Conservation (phyloP, 2,329 filamentous ascomycete species). For the Fusarium heterosporum region DNA sequence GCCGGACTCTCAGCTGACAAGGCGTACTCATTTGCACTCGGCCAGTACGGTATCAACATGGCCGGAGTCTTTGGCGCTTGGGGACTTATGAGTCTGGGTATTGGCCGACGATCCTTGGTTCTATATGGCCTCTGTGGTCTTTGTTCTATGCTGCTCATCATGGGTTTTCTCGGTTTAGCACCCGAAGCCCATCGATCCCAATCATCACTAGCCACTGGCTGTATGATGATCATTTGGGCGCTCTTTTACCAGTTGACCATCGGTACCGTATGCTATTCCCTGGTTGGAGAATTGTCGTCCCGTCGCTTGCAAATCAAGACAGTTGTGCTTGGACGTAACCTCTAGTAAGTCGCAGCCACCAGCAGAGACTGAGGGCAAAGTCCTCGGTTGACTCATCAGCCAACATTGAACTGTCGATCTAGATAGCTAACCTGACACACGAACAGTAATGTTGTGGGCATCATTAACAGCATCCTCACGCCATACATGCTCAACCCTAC, state of each 20-base stretch:
- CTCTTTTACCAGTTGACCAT: conserved; percentile 88
- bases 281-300: conserved; percentile 87
- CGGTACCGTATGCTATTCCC: conserved; percentile 88
- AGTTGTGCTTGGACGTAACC: conserved; percentile 83
- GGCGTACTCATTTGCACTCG: conserved; percentile 71
- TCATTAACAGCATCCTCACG: conserved; percentile 83
- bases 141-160: conserved; percentile 80
- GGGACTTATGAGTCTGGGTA: conserved; percentile 79
- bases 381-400: not conserved
- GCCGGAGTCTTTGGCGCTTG: conserved; percentile 84
- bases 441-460: conserved; percentile 78
- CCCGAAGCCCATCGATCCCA: conserved; percentile 67
- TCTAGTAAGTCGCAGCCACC: conserved; percentile 66
- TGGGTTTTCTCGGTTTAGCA: conserved; percentile 85
- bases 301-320: conserved; percentile 91
- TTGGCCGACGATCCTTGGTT: conserved; percentile 82
- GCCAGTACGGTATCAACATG: conserved; percentile 79
- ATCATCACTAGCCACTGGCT: conserved; percentile 81
- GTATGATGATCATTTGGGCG: conserved; percentile 86
- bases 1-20: conserved; percentile 65
- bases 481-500: conserved; percentile 93
- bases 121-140: conserved; percentile 80
- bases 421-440: conserved; percentile 27
- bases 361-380: not conserved
- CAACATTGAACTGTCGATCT: not conserved